phyloP scores from a whole-genome alignment of 805 yeast genomes.

The Monosporozyma servazzii region DNA sequence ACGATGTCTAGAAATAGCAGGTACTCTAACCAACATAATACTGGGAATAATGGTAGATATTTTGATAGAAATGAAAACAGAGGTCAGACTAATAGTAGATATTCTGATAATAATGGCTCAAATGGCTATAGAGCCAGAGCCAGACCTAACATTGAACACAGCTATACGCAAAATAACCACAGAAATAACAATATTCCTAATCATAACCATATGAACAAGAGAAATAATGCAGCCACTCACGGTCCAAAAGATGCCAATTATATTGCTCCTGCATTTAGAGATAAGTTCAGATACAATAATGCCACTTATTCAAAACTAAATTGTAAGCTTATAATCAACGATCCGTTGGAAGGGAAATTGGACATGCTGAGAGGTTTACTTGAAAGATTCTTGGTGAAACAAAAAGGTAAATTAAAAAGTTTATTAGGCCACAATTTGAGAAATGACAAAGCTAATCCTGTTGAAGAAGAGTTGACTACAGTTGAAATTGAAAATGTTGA shows the following conservation, averaged over 20 bases:
- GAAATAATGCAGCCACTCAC: neutral
- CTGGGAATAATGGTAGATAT: neutral
- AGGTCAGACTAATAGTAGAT: neutral
- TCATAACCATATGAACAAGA: neutral
- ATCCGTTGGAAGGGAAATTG: neutral
- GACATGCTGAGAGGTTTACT: conserved; percentile 3
- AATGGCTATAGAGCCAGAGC: neutral
- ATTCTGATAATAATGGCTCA: neutral
- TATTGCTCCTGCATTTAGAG: conserved; percentile 6
- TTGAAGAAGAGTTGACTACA: neutral
- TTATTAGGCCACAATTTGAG: neutral
- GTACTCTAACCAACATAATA: neutral
- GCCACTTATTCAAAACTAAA: conserved; percentile 7
- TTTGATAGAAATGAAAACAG: neutral
- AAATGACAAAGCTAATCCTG: neutral
- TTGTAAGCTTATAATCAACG: conserved; percentile 2
- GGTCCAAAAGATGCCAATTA: neutral
- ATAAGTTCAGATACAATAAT: conserved; percentile 6
- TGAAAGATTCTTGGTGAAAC: neutral
- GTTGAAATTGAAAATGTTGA: neutral
- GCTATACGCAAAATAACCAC: neutral
- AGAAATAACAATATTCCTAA: neutral
- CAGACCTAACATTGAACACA: neutral
- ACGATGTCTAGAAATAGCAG: neutral
- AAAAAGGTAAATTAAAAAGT: neutral